phyloP scores from a whole-genome alignment of 2,329 filamentous ascomycete genomes.

The Fusarium buharicum region DNA sequence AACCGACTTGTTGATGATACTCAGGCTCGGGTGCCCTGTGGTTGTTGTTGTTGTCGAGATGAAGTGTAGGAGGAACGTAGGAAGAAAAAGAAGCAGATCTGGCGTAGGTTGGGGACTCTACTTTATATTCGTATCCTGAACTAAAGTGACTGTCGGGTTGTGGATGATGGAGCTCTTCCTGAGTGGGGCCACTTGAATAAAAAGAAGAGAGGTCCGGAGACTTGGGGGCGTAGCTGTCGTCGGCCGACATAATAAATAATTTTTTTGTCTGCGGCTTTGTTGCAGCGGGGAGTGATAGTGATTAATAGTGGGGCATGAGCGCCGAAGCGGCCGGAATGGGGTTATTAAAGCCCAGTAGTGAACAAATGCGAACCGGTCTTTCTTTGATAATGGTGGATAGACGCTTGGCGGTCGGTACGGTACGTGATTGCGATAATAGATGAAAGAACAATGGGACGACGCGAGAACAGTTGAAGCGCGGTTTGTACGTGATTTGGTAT shows the following conservation, averaged over 20 bases:
- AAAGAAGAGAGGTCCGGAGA: slow-evolving; percentile 69
- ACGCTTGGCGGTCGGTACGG: slow-evolving; percentile 20
- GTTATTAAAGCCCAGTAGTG: slow-evolving; percentile 22
- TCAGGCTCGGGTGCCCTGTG: slow-evolving; percentile 21
- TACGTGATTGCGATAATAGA: slow-evolving; percentile 11
- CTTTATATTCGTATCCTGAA: slow-evolving; percentile 51
- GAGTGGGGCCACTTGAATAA: slow-evolving; percentile 56
- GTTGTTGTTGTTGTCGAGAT: slow-evolving; percentile 44
- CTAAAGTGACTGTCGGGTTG: slow-evolving; percentile 46
- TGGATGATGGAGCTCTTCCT: slow-evolving; percentile 49
- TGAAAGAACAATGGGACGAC: slow-evolving; percentile 21
- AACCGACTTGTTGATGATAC: slow-evolving; percentile 42
- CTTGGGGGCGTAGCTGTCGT: slow-evolving; percentile 66
- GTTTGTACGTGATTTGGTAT: slow-evolving; percentile 6
- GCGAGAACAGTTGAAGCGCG: slow-evolving; percentile 9
- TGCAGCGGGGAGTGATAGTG: slow-evolving; percentile 22
- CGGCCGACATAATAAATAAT: slow-evolving; percentile 57
- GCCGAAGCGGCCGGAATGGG: slow-evolving; percentile 31
- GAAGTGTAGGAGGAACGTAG: slow-evolving; percentile 33
- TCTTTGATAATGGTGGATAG: slow-evolving; percentile 23
- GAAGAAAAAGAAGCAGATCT: slow-evolving; percentile 43
- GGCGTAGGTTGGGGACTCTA: slow-evolving; percentile 46
- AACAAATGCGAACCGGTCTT: slow-evolving; percentile 17
- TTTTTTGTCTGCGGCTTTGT: slow-evolving; percentile 32
- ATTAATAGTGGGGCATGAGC: slow-evolving; percentile 39